phyloP scores from a whole-genome alignment of 164 flowering plant species.

The Cinnamomum micranthum region DNA sequence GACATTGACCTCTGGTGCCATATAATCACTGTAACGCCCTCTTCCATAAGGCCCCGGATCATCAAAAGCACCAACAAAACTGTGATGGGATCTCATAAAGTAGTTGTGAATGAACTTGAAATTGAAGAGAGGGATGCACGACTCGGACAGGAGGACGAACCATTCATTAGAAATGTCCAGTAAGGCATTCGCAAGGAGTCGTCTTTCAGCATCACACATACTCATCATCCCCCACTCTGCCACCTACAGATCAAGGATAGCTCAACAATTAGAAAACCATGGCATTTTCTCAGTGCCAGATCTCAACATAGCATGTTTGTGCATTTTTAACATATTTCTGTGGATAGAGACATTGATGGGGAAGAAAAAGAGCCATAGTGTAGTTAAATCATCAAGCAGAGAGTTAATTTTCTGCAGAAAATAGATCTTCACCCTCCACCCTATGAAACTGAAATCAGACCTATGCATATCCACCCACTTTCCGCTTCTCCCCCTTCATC shows the following conservation, averaged over 20 bases:
- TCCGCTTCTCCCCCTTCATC: too few species aligned
- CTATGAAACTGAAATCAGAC: too few species aligned
- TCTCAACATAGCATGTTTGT: too few species aligned
- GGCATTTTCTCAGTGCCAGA: not conserved
- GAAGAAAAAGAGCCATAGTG: too few species aligned
- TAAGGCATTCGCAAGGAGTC: slow-evolving; percentile 89
- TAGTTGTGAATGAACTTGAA: slow-evolving; percentile 56
- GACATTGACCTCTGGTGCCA: slow-evolving; percentile 70
- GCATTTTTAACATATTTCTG: too few species aligned
- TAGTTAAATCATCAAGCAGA: too few species aligned
- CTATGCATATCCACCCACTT: too few species aligned
- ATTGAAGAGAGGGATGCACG: slow-evolving; percentile 85
- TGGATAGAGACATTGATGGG: too few species aligned
- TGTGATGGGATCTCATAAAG: slow-evolving; percentile 52
- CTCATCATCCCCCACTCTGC: slow-evolving; percentile 92
- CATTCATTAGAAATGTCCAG: slow-evolving; percentile 83
- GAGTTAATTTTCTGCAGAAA: too few species aligned
- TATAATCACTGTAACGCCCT: slow-evolving; percentile 62
- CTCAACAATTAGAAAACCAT: not conserved
- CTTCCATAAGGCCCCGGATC: slow-evolving; percentile 76
- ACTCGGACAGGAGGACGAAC: slow-evolving; percentile 76
- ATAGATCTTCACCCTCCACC: too few species aligned
- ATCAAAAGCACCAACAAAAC: slow-evolving; percentile 76
- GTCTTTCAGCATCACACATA: slow-evolving; percentile 91
- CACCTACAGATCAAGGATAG: slow-evolving; percentile 33